Evolutionary conservation across 176 grass and related monocot species (phyloP).

Genomic region (Bonia amplexicaulis): DNA sequence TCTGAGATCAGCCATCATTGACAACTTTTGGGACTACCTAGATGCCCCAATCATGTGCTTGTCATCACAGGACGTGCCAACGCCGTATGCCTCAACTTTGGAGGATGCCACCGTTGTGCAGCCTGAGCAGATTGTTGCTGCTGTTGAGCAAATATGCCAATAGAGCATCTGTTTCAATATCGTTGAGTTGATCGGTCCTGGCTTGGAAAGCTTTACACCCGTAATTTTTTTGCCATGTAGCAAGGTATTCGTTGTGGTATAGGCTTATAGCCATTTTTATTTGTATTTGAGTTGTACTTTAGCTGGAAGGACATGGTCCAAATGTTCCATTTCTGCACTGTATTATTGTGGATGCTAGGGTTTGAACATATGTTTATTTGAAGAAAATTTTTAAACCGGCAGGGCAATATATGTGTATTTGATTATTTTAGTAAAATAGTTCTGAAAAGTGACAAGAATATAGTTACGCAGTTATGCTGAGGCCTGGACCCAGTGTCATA

Average conservation of each 20-base stretch:
- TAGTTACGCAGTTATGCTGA: neutral
- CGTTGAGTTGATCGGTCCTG: neutral
- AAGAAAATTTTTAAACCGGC: neutral
- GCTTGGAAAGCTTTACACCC: neutral
- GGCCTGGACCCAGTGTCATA: neutral
- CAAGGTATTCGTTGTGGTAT: conserved; percentile 26
- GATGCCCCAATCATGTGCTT: conserved; percentile 81
- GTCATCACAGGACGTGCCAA: conserved; percentile 86
- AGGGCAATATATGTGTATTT: neutral
- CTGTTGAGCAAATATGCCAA: conserved; percentile 80
- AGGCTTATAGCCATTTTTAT: conserved; percentile 13
- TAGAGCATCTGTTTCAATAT: conserved; percentile 4
- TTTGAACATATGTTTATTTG: neutral
- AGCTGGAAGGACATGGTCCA: neutral
- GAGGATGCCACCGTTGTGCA: conserved; percentile 82
- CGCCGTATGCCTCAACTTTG: conserved; percentile 62
- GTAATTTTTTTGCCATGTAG: neutral
- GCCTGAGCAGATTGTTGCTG: conserved; percentile 78
- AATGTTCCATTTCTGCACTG: neutral
- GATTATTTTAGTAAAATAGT: neutral
- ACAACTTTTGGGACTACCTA: conserved; percentile 94
- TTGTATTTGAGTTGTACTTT: conserved; percentile 7
- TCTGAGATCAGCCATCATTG: conserved; percentile 66
- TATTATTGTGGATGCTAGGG: neutral
- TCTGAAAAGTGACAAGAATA: neutral